phyloP scores from a whole-genome alignment of 2,329 filamentous ascomycete species.

The Hirsutella thompsonii region DNA sequence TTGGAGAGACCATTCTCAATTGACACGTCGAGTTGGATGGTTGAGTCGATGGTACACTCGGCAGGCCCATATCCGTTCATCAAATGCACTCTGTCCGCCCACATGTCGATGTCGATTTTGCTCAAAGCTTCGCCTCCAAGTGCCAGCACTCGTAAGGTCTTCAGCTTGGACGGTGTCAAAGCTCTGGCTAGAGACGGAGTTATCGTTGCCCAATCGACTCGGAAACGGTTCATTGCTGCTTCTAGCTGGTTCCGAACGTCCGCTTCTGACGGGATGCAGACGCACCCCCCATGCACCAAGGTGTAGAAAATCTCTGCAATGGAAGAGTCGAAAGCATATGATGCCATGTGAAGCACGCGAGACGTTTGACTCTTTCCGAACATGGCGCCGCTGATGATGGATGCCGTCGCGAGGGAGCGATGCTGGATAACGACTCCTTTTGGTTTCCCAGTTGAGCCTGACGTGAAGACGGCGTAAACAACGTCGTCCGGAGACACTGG shows the following conservation, averaged over 20 bases:
- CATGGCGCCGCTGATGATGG: background rate
- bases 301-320: conserved; percentile 7
- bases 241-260: conserved; percentile 4
- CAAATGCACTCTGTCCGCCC: conserved; percentile 13
- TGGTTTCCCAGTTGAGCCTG: conserved; percentile 35
- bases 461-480: conserved; percentile 34
- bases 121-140: conserved; percentile 11
- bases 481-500: background rate
- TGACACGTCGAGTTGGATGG: background rate
- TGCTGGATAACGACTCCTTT: conserved; percentile 19
- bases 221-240: conserved; percentile 4
- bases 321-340: conserved; percentile 9
- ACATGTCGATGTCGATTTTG: conserved; percentile 16
- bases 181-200: conserved; percentile 5
- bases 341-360: conserved; percentile 5
- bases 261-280: conserved; percentile 9
- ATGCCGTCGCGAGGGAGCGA: conserved; percentile 1
- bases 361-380: background rate
- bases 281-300: conserved; percentile 4
- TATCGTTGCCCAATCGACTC: conserved; percentile 3
- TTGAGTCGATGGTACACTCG: conserved; percentile 12
- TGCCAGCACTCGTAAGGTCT: conserved; percentile 7
- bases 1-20: background rate
- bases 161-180: conserved; percentile 2
- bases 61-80: conserved; percentile 28